Evolutionary conservation across 2,329 filamentous ascomycete species (phyloP).

Genomic region (Oidium heveae): DNA sequence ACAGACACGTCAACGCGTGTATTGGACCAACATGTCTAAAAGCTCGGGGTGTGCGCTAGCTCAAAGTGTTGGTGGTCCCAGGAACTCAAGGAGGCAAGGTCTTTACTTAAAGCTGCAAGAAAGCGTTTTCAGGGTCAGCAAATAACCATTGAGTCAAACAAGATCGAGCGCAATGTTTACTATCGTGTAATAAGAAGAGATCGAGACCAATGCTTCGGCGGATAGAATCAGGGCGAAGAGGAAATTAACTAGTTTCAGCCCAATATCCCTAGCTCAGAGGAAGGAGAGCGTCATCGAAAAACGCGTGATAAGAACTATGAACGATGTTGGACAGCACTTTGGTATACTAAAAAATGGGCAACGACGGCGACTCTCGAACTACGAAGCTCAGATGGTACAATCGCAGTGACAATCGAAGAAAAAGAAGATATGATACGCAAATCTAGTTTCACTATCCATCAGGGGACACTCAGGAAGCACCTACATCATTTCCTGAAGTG

Average conservation of each 20-base stretch:
- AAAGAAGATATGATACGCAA: background rate
- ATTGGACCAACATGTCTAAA: background rate
- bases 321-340: too few species aligned
- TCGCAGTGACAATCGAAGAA: background rate
- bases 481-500: background rate
- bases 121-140: background rate
- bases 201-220: background rate
- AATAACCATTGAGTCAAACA: background rate
- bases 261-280: background rate
- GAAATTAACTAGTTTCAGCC: background rate
- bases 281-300: background rate
- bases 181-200: background rate
- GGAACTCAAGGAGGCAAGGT: background rate
- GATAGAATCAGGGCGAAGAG: background rate
- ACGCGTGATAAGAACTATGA: too few species aligned
- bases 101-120: background rate
- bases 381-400: too few species aligned
- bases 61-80: background rate
- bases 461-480: background rate
- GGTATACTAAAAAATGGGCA: too few species aligned
- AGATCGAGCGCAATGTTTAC: background rate
- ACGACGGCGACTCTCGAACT: too few species aligned
- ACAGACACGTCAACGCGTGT: background rate
- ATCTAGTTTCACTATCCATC: background rate
- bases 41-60: background rate